These are phyloP conservation scores for Naganishia randhawae DNA, from an alignment of 768 basidiomycete genomes.

Conservation along the genomic window DNA sequence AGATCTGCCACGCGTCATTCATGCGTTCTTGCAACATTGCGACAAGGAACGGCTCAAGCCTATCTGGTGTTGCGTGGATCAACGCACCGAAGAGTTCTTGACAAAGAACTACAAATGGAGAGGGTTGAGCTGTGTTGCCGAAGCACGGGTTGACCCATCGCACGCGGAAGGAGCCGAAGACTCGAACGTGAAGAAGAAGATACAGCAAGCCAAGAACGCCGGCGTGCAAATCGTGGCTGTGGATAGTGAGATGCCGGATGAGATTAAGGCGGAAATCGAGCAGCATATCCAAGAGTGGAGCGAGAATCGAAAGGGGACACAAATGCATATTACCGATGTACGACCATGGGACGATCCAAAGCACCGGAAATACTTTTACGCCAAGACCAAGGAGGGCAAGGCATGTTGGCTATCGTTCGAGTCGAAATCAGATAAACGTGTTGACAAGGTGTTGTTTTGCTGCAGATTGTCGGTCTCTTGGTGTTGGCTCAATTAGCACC, in stretches of 20 bases:
- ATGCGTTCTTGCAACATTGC: constrained; percentile 55
- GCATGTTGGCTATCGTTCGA: constrained; percentile 26
- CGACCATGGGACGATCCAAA: constrained; percentile 60
- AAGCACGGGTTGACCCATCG: constrained; percentile 57
- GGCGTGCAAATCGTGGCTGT: constrained; percentile 50
- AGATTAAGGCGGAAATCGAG: constrained; percentile 56
- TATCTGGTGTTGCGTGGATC: constrained; percentile 63
- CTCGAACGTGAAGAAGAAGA: constrained; percentile 62
- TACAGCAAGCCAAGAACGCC: constrained; percentile 57
- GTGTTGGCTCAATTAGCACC: constrained; percentile 57
- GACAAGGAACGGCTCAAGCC: constrained; percentile 55
- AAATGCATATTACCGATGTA: constrained; percentile 57
- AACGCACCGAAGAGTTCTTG: constrained; percentile 57
- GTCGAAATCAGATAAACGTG: neutral
- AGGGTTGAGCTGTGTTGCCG: constrained; percentile 62
- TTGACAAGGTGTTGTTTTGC: constrained; percentile 13
- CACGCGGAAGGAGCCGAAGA: constrained; percentile 56
- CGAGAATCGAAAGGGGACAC: constrained; percentile 57
- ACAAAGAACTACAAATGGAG: constrained; percentile 58
- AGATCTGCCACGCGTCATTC: constrained; percentile 54
- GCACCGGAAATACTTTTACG: constrained; percentile 62
- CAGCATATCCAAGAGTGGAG: constrained; percentile 61
- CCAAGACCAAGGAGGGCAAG: constrained; percentile 53
- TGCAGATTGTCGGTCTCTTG: constrained; percentile 54
- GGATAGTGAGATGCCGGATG: constrained; percentile 53